These are phyloP conservation scores for Filobasidium uniguttulatum DNA, from an alignment of 1,284 basidiomycete genomes.

Conservation along the genomic window DNA sequence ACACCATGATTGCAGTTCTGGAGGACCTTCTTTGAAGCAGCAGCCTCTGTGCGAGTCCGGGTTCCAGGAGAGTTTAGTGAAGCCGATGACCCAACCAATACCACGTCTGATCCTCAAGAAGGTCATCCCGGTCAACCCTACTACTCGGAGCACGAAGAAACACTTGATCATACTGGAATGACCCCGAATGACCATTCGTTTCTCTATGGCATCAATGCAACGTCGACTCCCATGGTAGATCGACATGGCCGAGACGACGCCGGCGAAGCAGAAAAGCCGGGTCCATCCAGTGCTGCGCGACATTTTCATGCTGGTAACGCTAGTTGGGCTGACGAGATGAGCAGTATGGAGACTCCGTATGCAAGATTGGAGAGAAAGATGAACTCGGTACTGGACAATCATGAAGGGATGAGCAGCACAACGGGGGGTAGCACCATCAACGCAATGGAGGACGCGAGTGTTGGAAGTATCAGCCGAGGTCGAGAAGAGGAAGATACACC, in stretches of 20 bases:
- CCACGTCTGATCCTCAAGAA: conserved; percentile 1
- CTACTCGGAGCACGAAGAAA: conserved; percentile 26
- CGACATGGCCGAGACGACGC: not conserved
- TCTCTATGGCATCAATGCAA: conserved; percentile 20
- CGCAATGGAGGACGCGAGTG: not conserved
- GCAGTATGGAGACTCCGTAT: conserved; percentile 2
- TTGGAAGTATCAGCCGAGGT: not conserved
- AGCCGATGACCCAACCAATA: conserved; percentile 5
- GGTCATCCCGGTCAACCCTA: not conserved
- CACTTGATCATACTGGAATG: conserved; percentile 12
- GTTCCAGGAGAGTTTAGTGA: conserved; percentile 47
- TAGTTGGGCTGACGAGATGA: not conserved
- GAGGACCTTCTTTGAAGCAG: conserved; percentile 87
- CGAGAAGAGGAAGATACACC: not conserved
- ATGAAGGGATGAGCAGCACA: conserved; percentile 9
- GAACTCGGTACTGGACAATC: conserved; percentile 41
- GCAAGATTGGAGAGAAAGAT: conserved; percentile 56
- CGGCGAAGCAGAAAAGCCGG: not conserved
- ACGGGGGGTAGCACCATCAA: not conserved
- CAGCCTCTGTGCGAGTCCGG: conserved; percentile 69
- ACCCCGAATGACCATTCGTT: conserved; percentile 23
- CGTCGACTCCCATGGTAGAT: conserved; percentile 18
- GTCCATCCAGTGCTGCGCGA: not conserved
- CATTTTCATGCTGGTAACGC: not conserved
- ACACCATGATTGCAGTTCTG: conserved; percentile 58